Conservation (phyloP, 1,284 basidiomycete species). For the Tausonia pullulans region DNA sequence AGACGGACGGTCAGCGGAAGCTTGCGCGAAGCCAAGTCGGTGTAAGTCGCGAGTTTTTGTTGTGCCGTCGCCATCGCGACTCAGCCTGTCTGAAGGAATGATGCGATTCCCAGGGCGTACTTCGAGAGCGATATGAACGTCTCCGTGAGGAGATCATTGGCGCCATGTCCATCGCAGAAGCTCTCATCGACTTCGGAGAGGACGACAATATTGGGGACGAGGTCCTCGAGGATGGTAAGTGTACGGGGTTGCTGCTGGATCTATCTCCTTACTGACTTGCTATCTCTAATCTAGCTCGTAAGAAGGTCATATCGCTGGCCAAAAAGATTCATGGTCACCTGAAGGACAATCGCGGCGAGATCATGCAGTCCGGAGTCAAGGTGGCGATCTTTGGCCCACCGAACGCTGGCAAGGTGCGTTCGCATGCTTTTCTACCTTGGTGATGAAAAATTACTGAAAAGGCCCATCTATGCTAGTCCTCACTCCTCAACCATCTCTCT, state of each 20-base stretch:
- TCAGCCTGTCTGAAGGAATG: neutral
- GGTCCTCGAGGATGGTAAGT: slow-evolving; percentile 50
- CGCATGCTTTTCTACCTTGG: neutral
- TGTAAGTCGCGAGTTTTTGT: slow-evolving; percentile 35
- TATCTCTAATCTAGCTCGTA: slow-evolving; percentile 36
- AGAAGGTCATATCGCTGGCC: slow-evolving; percentile 41
- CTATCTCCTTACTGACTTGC: neutral
- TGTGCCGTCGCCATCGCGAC: neutral
- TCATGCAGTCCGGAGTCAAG: slow-evolving; percentile 65
- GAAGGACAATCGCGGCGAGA: slow-evolving; percentile 62
- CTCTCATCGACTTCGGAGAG: slow-evolving; percentile 82
- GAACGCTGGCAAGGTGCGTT: slow-evolving; percentile 75
- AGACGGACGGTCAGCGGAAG: slow-evolving; percentile 67
- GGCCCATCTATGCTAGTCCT: neutral
- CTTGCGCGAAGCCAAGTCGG: slow-evolving; percentile 56
- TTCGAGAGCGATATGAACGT: slow-evolving; percentile 48
- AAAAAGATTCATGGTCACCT: slow-evolving; percentile 46
- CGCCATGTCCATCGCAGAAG: slow-evolving; percentile 66
- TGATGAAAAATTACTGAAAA: neutral
- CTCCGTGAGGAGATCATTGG: slow-evolving; percentile 54
- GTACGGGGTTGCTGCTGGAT: neutral
- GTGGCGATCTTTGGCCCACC: slow-evolving; percentile 80
- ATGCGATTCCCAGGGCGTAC: slow-evolving; percentile 43
- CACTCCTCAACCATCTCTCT: slow-evolving; percentile 38
- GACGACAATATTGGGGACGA: slow-evolving; percentile 74